Evolutionary conservation across 2,329 filamentous ascomycete species (phyloP).

Genomic region (Penicillium polonicum): DNA sequence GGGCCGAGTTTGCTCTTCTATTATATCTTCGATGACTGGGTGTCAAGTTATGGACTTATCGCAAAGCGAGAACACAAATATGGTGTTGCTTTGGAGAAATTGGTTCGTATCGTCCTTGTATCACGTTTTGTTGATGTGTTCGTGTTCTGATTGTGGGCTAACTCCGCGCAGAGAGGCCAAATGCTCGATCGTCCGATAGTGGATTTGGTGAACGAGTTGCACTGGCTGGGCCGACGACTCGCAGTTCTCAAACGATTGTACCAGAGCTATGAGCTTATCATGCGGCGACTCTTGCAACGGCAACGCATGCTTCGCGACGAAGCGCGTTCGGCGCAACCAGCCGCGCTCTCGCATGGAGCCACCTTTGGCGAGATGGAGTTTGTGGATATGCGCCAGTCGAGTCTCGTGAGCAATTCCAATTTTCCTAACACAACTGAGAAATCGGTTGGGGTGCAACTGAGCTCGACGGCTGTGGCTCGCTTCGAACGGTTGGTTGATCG

Average conservation of each 20-base stretch:
- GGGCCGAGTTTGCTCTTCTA: constrained; percentile 64
- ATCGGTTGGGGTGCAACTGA: constrained; percentile 43
- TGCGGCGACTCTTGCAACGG: constrained; percentile 59
- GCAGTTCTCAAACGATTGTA: constrained; percentile 63
- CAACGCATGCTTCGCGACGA: constrained; percentile 44
- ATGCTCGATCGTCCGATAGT: constrained; percentile 56
- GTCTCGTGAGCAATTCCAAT: constrained; percentile 26
- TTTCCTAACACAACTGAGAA: constrained; percentile 20
- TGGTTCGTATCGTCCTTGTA: constrained; percentile 40
- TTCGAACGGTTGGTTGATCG: constrained; percentile 62
- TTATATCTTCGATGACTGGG: constrained; percentile 68
- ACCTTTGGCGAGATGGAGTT: constrained; percentile 30
- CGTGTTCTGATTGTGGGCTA: not conserved
- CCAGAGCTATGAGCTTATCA: constrained; percentile 60
- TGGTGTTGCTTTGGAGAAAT: constrained; percentile 48
- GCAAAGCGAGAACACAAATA: constrained; percentile 56
- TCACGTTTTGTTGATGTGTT: not conserved
- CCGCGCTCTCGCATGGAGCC: constrained; percentile 20
- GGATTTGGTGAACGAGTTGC: constrained; percentile 51
- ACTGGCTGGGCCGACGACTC: constrained; percentile 61
- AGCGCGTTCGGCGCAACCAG: constrained; percentile 25
- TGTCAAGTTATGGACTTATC: constrained; percentile 61
- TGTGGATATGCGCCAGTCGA: constrained; percentile 42
- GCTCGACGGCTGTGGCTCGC: constrained; percentile 53
- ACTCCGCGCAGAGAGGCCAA: constrained; percentile 44